Evolutionary conservation across 2,329 filamentous ascomycete genomes (phyloP).

Genomic region (Clonostachys rhizophaga): DNA sequence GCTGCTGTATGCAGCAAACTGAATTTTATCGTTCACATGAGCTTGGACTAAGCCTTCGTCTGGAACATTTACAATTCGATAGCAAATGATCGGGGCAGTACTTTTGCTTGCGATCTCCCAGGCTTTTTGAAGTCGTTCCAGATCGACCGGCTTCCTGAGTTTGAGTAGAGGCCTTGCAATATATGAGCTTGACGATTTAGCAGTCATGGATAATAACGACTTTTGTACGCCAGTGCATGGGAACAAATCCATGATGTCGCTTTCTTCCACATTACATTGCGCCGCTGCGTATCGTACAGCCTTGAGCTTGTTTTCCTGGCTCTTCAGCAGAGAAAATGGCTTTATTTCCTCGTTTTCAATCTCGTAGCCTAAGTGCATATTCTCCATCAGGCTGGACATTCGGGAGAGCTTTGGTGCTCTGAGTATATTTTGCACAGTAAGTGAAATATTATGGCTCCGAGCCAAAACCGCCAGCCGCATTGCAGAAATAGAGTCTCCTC

Average conservation of each 20-base stretch:
- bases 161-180: not conserved
- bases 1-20: slow-evolving; percentile 16
- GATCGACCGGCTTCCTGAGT: not conserved
- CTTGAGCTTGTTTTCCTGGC: no score
- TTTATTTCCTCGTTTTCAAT: no score
- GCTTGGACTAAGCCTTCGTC: slow-evolving; percentile 31
- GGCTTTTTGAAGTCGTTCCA: not conserved
- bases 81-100: not conserved
- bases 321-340: no score
- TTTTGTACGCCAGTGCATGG: slow-evolving; percentile 2
- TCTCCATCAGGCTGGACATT: no score
- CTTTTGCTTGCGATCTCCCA: not conserved
- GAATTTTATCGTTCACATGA: slow-evolving; percentile 25
- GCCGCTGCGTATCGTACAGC: no score
- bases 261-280: no score
- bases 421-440: no score
- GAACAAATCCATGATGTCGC: no score
- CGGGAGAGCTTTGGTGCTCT: no score
- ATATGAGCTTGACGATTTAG: not conserved
- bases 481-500: slow-evolving; percentile 37
- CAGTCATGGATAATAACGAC: not conserved
- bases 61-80: not conserved
- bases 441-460: no score
- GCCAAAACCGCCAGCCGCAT: slow-evolving; percentile 15
- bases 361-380: no score